Evolutionary conservation across 495 filamentous ascomycete genomes (phyloP), one percentile per base, ranked within the genome.

Genomic region (Achaetomiella virescens): DNA sequence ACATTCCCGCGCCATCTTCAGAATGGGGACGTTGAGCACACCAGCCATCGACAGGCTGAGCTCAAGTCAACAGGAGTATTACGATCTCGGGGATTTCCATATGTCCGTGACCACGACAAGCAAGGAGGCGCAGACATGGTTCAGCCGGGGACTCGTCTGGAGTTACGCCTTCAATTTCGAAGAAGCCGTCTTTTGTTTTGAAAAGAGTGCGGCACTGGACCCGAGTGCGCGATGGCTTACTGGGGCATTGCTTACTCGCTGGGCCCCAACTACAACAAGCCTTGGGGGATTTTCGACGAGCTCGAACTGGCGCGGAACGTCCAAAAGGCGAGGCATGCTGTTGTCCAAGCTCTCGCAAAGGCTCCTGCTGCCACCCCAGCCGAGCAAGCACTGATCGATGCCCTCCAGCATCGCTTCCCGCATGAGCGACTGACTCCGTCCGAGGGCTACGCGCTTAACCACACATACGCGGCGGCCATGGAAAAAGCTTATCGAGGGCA

Each of bases 261-360:
- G 0, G 86, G 86, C 0, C 84, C 86, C 2, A 87, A 89, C 54
- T 89, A 88, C 67, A 88, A 89, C 61, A 88, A 88, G 63, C 82
- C 84, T 0, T 89, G 85, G 86, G 71, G 80, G 5, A 66, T 78
- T 24, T 88, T 87, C 55, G 86, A 87, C 52, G 67, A 72, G 6
- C 58, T 70, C n/a, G 85, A 89, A 43, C 65, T 83, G 4, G 62
- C 70, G 6, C 42, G 45, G 0, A 80, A 69, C 1, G 69, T 84
- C 22, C 66, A 63, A 1, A 65, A 73, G 29, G 77, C 80, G 1
- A 70, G 77, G 48, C 27, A 51, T 0, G 79, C 81, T 0, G 67
- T 74, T 1, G 40, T 61, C 5, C 60, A 73, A 33, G 84, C 83
- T 0, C 59, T 61, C 24, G 64, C 64, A 20, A 60, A 72, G 41